A percentile compares a stretch with the other conserved stretches of the same genome.
Evolutionary conservation across 2,329 filamentous ascomycete genomes (phyloP).

Genomic region (Phoma sp.): DNA sequence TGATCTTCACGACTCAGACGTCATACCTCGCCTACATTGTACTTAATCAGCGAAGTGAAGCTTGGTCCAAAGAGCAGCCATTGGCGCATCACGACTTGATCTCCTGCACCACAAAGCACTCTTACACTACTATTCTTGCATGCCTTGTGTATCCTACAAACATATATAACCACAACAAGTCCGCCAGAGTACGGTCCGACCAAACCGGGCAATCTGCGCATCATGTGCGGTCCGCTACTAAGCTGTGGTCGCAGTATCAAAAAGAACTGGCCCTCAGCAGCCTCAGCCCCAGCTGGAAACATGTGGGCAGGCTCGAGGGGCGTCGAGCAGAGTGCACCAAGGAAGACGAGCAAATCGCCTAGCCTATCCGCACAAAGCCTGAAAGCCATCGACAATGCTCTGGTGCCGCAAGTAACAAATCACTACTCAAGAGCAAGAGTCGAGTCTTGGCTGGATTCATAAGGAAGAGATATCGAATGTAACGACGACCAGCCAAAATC

Average conservation of each 20-base stretch:
- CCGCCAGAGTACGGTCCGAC: too few relatives aligned
- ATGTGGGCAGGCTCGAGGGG: slow-evolving; percentile 17
- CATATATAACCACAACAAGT: neutral
- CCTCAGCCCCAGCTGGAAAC: slow-evolving; percentile 14
- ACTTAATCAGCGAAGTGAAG: slow-evolving; percentile 10
- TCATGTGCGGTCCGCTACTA: slow-evolving; percentile 11
- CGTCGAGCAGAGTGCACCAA: neutral
- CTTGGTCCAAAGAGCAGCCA: slow-evolving; percentile 8
- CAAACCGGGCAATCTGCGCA: neutral
- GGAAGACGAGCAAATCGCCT: neutral
- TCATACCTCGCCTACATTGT: slow-evolving; percentile 11
- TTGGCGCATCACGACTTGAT: slow-evolving; percentile 1
- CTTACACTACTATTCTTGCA: neutral
- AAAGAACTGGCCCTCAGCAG: slow-evolving; percentile 13
- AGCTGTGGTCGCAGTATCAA: slow-evolving; percentile 10
- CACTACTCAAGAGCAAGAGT: slow-evolving; percentile 15
- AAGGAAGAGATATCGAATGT: neutral
- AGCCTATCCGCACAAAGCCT: slow-evolving; percentile 1
- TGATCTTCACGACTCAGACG: slow-evolving; percentile 6
- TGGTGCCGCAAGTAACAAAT: slow-evolving; percentile 18
- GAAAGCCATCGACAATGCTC: slow-evolving; percentile 1
- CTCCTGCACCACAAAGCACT: slow-evolving; percentile 5
- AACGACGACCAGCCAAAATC: too few relatives aligned
- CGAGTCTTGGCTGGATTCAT: slow-evolving; percentile 8
- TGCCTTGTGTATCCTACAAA: neutral